Evolutionary conservation across 441 rosid genomes (phyloP).

Genomic region (Erodium moschatum): DNA sequence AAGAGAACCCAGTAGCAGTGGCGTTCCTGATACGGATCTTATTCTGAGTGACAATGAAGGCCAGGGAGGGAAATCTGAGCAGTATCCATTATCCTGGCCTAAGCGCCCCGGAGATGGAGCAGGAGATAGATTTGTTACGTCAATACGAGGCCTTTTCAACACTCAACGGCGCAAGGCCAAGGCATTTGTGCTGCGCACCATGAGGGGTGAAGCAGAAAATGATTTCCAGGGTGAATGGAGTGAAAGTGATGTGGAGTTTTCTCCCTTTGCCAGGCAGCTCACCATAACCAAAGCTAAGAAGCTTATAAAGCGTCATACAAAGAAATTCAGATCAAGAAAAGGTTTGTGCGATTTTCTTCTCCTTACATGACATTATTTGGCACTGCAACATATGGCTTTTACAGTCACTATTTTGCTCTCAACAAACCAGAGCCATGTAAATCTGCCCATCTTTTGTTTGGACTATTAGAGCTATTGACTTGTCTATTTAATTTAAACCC

Average conservation of each 20-base stretch:
- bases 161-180: constrained; percentile 92
- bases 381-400: no score
- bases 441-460: background rate
- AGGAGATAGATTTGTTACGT: constrained; percentile 97
- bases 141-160: constrained; percentile 82
- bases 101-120: constrained; percentile 87
- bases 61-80: constrained; percentile 49
- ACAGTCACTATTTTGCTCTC: no score
- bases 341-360: constrained; percentile 33
- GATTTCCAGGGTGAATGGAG: constrained; percentile 92
- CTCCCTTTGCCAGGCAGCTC: constrained; percentile 85
- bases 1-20: constrained; percentile 37
- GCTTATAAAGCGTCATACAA: constrained; percentile 84
- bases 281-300: constrained; percentile 87
- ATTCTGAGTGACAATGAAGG: constrained; percentile 79
- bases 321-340: constrained; percentile 73
- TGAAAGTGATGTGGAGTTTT: constrained; percentile 77
- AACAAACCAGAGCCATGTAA: background rate
- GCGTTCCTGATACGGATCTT: constrained; percentile 62
- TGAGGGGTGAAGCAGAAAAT: constrained; percentile 95
- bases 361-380: no score
- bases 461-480: background rate
- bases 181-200: constrained; percentile 89
- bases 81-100: constrained; percentile 49
- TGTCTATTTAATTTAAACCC: no score